Percentiles rank a stretch among this genome's conserved stretches.
These are phyloP conservation scores for Brettanomyces bruxellensis DNA, from an alignment of 805 yeast genomes.

Conservation along the genomic window DNA sequence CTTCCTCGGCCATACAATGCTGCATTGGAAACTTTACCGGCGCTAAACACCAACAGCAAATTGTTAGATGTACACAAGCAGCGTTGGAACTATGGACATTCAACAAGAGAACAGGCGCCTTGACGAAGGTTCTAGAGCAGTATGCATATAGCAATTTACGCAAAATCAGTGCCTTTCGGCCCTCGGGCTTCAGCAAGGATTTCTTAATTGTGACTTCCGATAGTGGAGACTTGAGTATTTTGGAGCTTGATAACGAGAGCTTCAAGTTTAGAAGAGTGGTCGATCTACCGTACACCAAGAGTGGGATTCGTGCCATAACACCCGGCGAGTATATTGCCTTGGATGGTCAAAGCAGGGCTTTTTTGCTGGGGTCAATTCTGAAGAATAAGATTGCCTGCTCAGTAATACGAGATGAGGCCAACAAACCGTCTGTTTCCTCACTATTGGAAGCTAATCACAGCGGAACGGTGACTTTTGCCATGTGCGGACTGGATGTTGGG, in stretches of 20 bases:
- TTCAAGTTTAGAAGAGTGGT: conserved; percentile 30
- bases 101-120: conserved; percentile 47
- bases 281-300: conserved; percentile 63
- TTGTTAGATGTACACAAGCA: conserved; percentile 50
- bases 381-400: conserved; percentile 57
- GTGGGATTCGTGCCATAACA: conserved; percentile 63
- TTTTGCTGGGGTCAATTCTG: conserved; percentile 66
- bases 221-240: conserved; percentile 59
- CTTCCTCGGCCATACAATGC: conserved; percentile 44
- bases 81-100: conserved; percentile 44
- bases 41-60: conserved; percentile 45
- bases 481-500: conserved; percentile 62
- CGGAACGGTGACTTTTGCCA: conserved; percentile 38
- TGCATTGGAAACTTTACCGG: conserved; percentile 65
- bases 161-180: conserved; percentile 38
- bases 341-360: conserved; percentile 66
- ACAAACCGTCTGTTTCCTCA: conserved; percentile 45
- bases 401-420: conserved; percentile 29
- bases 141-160: conserved; percentile 54
- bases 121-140: conserved; percentile 33
- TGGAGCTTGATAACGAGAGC: conserved; percentile 21
- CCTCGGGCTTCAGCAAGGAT: conserved; percentile 47
- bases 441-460: conserved; percentile 64
- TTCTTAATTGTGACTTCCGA: conserved; percentile 65
- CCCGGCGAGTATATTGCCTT: conserved; percentile 68